Percentiles rank a stretch among this genome's conserved stretches.
These are phyloP conservation scores for Fagopyrum esculentum DNA, from an alignment of 148 eudicot species.

Conservation along the genomic window DNA sequence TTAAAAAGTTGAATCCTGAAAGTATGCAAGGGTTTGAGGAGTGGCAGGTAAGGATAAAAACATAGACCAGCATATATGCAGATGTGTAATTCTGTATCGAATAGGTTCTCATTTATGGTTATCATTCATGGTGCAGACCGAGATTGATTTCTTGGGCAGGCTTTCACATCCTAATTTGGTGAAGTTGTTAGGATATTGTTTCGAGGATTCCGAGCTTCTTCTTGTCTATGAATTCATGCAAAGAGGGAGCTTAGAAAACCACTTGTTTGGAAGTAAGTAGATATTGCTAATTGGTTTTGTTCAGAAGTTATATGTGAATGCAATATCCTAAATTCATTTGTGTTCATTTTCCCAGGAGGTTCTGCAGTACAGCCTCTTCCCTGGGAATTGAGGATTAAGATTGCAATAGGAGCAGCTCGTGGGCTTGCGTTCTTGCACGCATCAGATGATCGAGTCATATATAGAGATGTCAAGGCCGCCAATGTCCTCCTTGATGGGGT, in stretches of 20 bases:
- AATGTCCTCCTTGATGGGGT: constrained; percentile 83
- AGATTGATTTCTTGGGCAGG: constrained; percentile 74
- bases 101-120: not conserved
- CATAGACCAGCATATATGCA: not conserved
- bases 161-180: constrained; percentile 85
- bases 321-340: not conserved
- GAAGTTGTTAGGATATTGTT: constrained; percentile 71
- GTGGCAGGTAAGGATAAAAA: constrained; percentile 53
- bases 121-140: constrained; percentile 41
- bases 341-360: constrained; percentile 37
- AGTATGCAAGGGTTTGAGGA: constrained; percentile 77
- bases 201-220: constrained; percentile 63
- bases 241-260: constrained; percentile 79
- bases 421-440: constrained; percentile 69
- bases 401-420: constrained; percentile 80
- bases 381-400: constrained; percentile 76
- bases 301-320: not conserved
- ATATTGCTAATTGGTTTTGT: not conserved
- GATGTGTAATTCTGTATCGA: not conserved
- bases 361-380: constrained; percentile 74
- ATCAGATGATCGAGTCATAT: constrained; percentile 54
- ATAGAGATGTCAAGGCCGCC: constrained; percentile 76
- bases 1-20: constrained; percentile 64
- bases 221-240: constrained; percentile 87
- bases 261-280: constrained; percentile 73